Evolutionary conservation across 2,329 filamentous ascomycete species (phyloP), one percentile per base, ranked within the genome.

Genomic region (Microdochium bolleyi): DNA sequence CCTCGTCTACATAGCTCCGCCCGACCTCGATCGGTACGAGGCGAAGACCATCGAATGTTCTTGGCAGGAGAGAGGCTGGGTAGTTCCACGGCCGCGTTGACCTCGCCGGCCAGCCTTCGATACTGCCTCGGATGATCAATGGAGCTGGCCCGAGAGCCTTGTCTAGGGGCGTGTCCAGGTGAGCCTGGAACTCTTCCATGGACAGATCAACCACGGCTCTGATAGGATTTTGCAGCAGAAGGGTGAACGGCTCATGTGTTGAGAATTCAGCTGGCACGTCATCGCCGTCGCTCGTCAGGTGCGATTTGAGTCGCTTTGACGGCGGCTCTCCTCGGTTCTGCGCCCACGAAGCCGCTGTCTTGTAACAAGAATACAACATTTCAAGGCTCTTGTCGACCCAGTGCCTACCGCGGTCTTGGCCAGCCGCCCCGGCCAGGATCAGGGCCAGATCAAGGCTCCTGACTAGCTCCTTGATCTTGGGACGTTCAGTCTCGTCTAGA

Each of bases 11-110:
- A 64, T 97, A 99, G 63, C 87, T 94, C 49, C 88, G 76, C 0
- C 94, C 92, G 2, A 94, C 69, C 66, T 97, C 92, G 2, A 96
- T 80, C 0, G 92, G 92, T 0, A 97, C 88, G 0, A 96, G 78
- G 11, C 94, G 79, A 30, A 84, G 76, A 0, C 94, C 94, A 2
- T 75, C 79, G 34, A 96, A 82, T 0, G 92, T 96, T 52, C 75
- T 78, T 11, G 80, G 76, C 11, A 90, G 74, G 53, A 96, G 82
- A 66, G 96, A 96, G 0, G 73, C 72, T 0, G 85, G 84, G n/a
- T 77, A 81, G 9, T 72, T 76, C 94, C 94, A 99, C 0, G 83
- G 80, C 1, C 76, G 74, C 1, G 76, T 72, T 2, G 73, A 75
- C n/a, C 87, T 68, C 0, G 92, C 92, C 0, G 92, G 90, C 92